A percentile compares a stretch with the other conserved stretches of the same genome.
Evolutionary conservation across 2,329 filamentous ascomycete species (phyloP).

Genomic region (Colletotrichum chlorophyti): DNA sequence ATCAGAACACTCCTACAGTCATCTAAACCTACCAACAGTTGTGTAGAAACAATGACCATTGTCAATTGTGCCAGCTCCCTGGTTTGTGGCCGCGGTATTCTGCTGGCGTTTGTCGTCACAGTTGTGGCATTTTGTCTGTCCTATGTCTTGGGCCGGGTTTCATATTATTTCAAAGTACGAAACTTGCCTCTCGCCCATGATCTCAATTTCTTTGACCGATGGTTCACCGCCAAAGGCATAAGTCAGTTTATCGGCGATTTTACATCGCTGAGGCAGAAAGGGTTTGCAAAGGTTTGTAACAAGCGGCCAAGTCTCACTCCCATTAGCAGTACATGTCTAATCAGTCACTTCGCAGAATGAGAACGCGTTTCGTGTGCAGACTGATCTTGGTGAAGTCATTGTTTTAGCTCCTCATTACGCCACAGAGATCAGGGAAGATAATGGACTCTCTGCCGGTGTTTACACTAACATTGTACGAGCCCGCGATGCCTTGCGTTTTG

Average conservation of each 20-base stretch:
- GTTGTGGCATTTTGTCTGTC: not conserved
- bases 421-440: conserved; percentile 1
- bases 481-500: not conserved
- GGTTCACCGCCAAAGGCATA: not conserved
- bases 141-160: not conserved
- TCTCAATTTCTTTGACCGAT: not conserved
- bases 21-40: not conserved
- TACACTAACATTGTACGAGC: not conserved
- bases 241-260: not conserved
- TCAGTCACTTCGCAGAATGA: not conserved
- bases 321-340: not conserved
- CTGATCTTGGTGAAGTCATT: not conserved
- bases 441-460: not conserved
- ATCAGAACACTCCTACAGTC: not conserved
- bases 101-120: not conserved
- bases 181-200: not conserved
- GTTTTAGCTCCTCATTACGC: not conserved
- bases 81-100: not conserved
- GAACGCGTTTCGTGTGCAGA: not conserved
- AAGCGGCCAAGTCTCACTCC: not conserved
- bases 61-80: not conserved
- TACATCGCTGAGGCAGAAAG: not conserved
- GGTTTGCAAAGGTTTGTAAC: not conserved
- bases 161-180: not conserved
- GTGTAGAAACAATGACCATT: not conserved